These are phyloP conservation scores for Rostrohypoxylon terebratum DNA, from an alignment of 495 filamentous ascomycete species.

Conservation along the genomic window DNA sequence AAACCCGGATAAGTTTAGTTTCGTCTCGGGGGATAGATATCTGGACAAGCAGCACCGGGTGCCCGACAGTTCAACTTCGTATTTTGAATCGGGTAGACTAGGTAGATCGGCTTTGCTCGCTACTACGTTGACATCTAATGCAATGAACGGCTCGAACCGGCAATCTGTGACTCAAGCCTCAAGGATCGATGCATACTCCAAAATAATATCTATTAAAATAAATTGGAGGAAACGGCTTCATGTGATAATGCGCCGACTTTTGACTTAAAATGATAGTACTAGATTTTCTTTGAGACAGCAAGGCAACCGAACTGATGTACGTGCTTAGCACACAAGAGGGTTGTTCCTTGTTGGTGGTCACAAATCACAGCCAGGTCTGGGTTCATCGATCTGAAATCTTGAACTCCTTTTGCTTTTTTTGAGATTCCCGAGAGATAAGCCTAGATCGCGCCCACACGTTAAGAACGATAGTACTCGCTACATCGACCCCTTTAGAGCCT, in stretches of 20 bases:
- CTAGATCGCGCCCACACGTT: conserved; percentile 24
- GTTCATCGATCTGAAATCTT: conserved; percentile 40
- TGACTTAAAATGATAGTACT: not conserved
- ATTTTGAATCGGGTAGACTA: conserved; percentile 9
- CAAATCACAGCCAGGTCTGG: conserved; percentile 35
- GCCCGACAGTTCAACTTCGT: conserved; percentile 6
- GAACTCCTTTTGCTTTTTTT: conserved; percentile 16
- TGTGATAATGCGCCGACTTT: conserved; percentile 22
- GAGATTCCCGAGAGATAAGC: conserved; percentile 36
- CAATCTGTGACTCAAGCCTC: not conserved
- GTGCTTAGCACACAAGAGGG: conserved; percentile 17
- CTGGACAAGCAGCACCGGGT: not conserved
- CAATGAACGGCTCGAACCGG: conserved; percentile 9
- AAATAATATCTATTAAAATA: conserved; percentile 18
- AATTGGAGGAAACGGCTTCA: conserved; percentile 19
- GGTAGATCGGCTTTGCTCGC: conserved; percentile 7
- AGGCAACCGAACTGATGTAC: not conserved
- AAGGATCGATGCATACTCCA: not conserved
- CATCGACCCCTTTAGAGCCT: conserved; percentile 3
- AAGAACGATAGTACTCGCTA: conserved; percentile 15
- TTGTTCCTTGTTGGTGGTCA: conserved; percentile 40
- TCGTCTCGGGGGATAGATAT: not conserved
- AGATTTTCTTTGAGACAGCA: not conserved
- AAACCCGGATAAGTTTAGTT: conserved; percentile 12
- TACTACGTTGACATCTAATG: conserved; percentile 11